Evolutionary conservation across 306 rosid species (phyloP), one percentile per base, ranked within the genome.

Genomic region (Lagenaria siceraria): DNA sequence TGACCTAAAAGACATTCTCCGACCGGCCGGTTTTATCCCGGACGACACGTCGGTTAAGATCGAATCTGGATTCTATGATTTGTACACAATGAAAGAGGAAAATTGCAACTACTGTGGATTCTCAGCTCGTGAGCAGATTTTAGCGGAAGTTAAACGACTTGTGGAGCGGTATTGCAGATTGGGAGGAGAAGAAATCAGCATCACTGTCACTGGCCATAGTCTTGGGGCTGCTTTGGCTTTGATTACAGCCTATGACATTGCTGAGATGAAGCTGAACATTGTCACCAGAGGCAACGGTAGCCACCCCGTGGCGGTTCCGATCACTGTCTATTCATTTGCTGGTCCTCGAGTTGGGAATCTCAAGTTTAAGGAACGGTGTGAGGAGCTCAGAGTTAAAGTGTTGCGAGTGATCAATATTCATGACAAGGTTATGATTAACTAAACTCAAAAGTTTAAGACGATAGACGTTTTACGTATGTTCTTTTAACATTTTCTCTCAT

Each of bases 301-400:
- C 8, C 18, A 13, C 0, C 77, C 25, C 52, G 81, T 74, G 55
- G 8, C 21, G 1, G 10, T 62, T 31, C 97, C 92, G 0, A 29
- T 89, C 15, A 86, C 93, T 0, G 97, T 89, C 13, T 87, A 49
- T 55, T 91, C 93, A 2, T 89, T 91, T 13, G 22, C 55, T 2
- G 94, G 97, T 4, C 97, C 94, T 0, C 75, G 94, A 31, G 97
- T 89, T 15, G 97, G 97, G 53, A 91, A 91, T 24, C 74, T 89
- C 24, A 82, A 54, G 48, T 89, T 91, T 6, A 91, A 91, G 72
- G 87, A 84, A 59, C 61, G 94, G 65, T 89, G 91, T 3, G 97
- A 89, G 1, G 92, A 84, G 83, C 89, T 91, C 0, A 91, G 89
- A 21, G 88, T 91, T 2, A 91, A 89, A 52, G 97, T 87, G 1